These are phyloP conservation scores for Eutrema salsugineum DNA, from an alignment of 441 rosid genomes.

Conservation along the genomic window DNA sequence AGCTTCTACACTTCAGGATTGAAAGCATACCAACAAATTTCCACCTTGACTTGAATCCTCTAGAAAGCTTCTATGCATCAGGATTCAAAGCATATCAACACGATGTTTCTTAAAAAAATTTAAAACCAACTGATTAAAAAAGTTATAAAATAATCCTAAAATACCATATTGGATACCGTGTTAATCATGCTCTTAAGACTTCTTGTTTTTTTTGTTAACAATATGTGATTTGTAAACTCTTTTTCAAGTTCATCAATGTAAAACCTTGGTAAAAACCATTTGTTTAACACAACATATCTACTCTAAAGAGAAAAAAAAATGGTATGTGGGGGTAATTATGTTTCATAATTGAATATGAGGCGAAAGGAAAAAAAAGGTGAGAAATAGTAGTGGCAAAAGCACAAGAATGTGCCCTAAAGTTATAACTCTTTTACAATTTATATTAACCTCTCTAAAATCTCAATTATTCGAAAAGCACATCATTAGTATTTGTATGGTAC, in stretches of 20 bases:
- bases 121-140: too few species aligned
- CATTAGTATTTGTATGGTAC: conserved; percentile 30
- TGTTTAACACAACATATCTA: not conserved
- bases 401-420: conserved; percentile 27
- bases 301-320: not conserved
- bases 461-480: conserved; percentile 17
- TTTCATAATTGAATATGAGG: conserved; percentile 14
- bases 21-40: too few species aligned
- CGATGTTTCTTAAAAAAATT: too few species aligned
- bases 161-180: too few species aligned
- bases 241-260: not conserved
- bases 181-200: too few species aligned
- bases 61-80: too few species aligned
- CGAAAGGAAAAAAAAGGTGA: not conserved
- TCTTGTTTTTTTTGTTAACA: too few species aligned
- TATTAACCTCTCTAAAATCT: conserved; percentile 14
- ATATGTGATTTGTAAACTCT: not conserved
- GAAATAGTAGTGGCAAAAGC: conserved; percentile 24
- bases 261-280: not conserved
- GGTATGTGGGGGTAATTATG: conserved; percentile 24
- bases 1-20: too few species aligned
- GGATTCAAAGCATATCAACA: too few species aligned
- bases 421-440: conserved; percentile 15
- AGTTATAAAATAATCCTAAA: too few species aligned
- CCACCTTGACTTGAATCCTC: too few species aligned